Percentiles rank a stretch among this genome's conserved stretches.
Conservation (phyloP, 1,139 yeast species). For the Saccharomycopsis hybrid region DNA sequence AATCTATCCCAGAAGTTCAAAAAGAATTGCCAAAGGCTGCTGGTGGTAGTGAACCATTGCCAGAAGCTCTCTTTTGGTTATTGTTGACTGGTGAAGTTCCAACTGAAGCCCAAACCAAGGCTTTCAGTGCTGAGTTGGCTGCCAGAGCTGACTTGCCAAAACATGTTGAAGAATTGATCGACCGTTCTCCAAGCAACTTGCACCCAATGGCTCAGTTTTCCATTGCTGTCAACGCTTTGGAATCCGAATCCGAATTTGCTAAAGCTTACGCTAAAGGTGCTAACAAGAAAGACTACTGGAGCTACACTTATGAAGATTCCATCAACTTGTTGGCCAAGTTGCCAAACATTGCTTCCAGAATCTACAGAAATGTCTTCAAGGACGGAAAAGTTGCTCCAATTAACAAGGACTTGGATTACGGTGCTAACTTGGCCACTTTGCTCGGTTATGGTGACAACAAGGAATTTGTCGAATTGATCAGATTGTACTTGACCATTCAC, state of each 20-base stretch:
- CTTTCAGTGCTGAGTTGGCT: conserved; percentile 76
- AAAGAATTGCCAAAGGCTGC: conserved; percentile 88
- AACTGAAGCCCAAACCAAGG: conserved; percentile 65
- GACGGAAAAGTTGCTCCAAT: conserved; percentile 75
- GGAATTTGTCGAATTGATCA: conserved; percentile 84
- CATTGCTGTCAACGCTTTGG: conserved; percentile 86
- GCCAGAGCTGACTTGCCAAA: conserved; percentile 78
- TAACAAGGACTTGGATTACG: conserved; percentile 77
- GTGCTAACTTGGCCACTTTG: conserved; percentile 80
- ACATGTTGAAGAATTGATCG: conserved; percentile 76
- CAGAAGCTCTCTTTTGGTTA: conserved; percentile 92
- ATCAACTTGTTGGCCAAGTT: conserved; percentile 84
- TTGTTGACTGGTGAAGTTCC: conserved; percentile 89
- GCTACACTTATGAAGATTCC: conserved; percentile 84
- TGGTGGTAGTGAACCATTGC: conserved; percentile 79
- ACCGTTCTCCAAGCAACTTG: conserved; percentile 75
- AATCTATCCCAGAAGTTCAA: conserved; percentile 94
- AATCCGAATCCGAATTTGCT: conserved; percentile 85
- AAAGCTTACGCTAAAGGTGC: conserved; percentile 88
- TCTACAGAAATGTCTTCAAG: conserved; percentile 84
- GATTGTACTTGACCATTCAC: conserved; percentile 91
- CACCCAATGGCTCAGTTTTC: conserved; percentile 98
- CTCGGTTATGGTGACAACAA: conserved; percentile 75
- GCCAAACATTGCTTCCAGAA: conserved; percentile 90
- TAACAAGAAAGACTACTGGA: conserved; percentile 86